Evolutionary conservation across 306 rosid species (phyloP).

Genomic region (Cicer cuneatum): DNA sequence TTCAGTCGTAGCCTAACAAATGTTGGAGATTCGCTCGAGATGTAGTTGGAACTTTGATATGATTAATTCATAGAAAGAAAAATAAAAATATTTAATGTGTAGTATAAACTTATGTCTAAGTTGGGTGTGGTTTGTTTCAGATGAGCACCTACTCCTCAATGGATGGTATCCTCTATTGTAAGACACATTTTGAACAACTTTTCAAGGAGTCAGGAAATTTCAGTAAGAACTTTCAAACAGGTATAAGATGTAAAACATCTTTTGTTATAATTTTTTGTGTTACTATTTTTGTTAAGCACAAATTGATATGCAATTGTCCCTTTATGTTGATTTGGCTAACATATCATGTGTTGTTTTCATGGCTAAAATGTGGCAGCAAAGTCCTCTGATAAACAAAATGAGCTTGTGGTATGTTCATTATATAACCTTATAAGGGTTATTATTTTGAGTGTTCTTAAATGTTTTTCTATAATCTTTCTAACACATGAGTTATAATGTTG

Average conservation of each 20-base stretch:
- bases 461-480: constrained; percentile 13
- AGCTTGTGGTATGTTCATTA: constrained; percentile 54
- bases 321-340: constrained; percentile 39
- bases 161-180: constrained; percentile 96
- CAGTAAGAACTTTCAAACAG: constrained; percentile 85
- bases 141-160: constrained; percentile 96
- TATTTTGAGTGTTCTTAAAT: neutral
- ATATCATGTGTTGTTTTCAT: constrained; percentile 34
- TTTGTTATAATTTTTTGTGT: neutral
- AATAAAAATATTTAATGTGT: neutral
- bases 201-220: constrained; percentile 99
- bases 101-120: constrained; percentile 9
- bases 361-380: constrained; percentile 56
- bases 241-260: constrained; percentile 41
- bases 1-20: no score
- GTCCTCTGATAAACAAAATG: constrained; percentile 68
- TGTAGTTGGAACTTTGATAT: neutral
- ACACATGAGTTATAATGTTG: neutral
- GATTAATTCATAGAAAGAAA: neutral
- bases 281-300: constrained; percentile 3
- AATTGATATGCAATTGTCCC: neutral
- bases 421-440: constrained; percentile 34
- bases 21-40: no score
- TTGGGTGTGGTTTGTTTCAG: constrained; percentile 47
- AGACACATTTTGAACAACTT: constrained; percentile 93